Conservation (phyloP, 306 rosid genomes). For the Mimosa bimucronata region DNA sequence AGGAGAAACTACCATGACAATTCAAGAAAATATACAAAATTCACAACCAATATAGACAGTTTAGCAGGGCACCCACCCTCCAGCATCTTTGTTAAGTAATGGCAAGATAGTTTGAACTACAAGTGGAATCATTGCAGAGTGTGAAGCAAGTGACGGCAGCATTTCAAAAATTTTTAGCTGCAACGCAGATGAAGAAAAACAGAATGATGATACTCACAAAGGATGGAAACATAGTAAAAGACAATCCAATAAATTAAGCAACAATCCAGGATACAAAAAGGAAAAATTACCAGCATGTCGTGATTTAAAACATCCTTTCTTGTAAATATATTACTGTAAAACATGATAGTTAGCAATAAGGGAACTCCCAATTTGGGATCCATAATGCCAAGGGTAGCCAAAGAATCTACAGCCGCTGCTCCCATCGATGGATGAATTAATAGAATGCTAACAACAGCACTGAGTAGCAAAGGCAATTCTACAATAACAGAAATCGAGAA, state of each 20-base stretch:
- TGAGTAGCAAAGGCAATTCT: conserved; percentile 73
- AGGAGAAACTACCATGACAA: conserved; percentile 28
- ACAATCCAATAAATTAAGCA: conserved; percentile 24
- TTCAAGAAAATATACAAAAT: conserved; percentile 17
- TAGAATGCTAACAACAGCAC: conserved; percentile 69
- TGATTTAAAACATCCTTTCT: conserved; percentile 58
- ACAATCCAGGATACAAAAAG: conserved; percentile 28
- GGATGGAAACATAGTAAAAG: conserved; percentile 28
- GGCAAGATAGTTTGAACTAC: conserved; percentile 86
- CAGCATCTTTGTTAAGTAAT: conserved; percentile 79
- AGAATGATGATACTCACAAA: conserved; percentile 15
- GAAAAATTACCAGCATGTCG: conserved; percentile 72
- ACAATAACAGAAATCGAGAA: conserved; percentile 38
- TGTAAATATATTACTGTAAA: conserved; percentile 72
- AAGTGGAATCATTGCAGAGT: conserved; percentile 85
- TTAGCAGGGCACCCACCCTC: conserved; percentile 59
- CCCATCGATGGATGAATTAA: conserved; percentile 72
- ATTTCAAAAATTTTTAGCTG: conserved; percentile 79
- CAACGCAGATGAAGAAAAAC: conserved; percentile 41
- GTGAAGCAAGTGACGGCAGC: conserved; percentile 91
- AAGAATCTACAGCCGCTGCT: conserved; percentile 62
- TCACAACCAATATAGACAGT: conserved; percentile 24
- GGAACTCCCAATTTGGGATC: conserved; percentile 88
- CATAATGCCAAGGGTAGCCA: conserved; percentile 72
- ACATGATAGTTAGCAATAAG: conserved; percentile 72